These are phyloP conservation scores for Vitellaria paradoxa DNA, from an alignment of 179 eudicot species.

Conservation along the genomic window DNA sequence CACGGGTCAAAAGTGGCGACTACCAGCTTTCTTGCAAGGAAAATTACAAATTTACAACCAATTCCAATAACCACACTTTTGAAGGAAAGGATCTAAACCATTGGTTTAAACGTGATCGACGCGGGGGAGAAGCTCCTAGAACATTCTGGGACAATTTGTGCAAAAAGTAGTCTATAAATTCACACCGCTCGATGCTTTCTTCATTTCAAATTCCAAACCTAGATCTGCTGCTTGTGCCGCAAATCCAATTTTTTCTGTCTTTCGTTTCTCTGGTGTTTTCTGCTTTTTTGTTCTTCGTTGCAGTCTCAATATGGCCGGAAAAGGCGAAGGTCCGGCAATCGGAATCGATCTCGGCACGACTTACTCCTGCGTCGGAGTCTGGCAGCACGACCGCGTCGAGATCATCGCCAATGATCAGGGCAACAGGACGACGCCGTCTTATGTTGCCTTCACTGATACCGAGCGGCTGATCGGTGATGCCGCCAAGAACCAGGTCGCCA, in stretches of 20 bases:
- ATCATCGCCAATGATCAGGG: slow-evolving; percentile 14
- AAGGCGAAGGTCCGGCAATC: slow-evolving; percentile 15
- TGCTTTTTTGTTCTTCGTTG: background rate
- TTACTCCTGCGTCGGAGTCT: slow-evolving; percentile 14
- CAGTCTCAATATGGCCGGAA: slow-evolving; percentile 7
- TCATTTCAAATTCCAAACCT: background rate
- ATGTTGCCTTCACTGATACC: slow-evolving; percentile 11
- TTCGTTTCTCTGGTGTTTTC: background rate
- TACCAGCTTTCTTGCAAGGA: no score
- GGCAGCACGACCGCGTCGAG: slow-evolving; percentile 15
- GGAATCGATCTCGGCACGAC: slow-evolving; percentile 13
- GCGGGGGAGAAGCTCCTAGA: background rate
- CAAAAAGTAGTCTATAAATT: background rate
- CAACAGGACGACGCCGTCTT: slow-evolving; percentile 15
- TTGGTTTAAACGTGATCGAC: background rate
- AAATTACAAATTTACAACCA: no score
- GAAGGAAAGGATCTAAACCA: background rate
- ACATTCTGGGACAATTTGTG: background rate
- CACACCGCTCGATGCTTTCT: background rate
- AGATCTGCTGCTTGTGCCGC: background rate
- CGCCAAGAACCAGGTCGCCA: slow-evolving; percentile 10
- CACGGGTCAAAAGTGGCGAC: no score
- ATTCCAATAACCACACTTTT: background rate
- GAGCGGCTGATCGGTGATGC: slow-evolving; percentile 16
- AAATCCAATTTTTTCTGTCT: background rate